Conservation (phyloP, 768 basidiomycete species). For the Crepidotus variabilis region DNA sequence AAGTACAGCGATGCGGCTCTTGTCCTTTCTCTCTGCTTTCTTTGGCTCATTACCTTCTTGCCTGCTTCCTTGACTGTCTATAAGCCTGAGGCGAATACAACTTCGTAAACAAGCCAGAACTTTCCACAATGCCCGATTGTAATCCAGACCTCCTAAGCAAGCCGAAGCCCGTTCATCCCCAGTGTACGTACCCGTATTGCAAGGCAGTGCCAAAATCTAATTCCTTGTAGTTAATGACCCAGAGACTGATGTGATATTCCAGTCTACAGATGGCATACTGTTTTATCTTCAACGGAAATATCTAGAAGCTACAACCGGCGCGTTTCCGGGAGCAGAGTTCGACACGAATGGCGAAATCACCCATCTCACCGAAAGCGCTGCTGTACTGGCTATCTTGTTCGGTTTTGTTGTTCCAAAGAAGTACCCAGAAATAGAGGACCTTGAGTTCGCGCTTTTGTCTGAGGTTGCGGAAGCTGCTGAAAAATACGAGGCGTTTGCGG, state of each 20-base stretch:
- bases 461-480: conserved; percentile 26
- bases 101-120: not conserved
- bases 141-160: not conserved
- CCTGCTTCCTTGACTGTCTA: not conserved
- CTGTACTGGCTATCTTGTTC: conserved; percentile 20
- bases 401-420: conserved; percentile 19
- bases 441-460: conserved; percentile 11
- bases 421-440: conserved; percentile 14
- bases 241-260: conserved; percentile 22
- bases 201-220: not conserved
- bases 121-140: too few species aligned
- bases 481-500: conserved; percentile 27
- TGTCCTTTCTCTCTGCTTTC: too few species aligned
- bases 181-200: not conserved
- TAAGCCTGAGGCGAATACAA: not conserved
- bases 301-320: conserved; percentile 19
- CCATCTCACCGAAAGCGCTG: conserved; percentile 16
- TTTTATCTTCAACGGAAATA: conserved; percentile 24
- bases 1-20: too few species aligned
- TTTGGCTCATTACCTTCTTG: too few species aligned
- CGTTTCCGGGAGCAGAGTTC: conserved; percentile 19
- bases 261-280: conserved; percentile 19
- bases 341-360: conserved; percentile 16
- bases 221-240: conserved; percentile 15
- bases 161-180: not conserved